Conservation (phyloP, 1,284 basidiomycete genomes). For the Leccinum solheimii region DNA sequence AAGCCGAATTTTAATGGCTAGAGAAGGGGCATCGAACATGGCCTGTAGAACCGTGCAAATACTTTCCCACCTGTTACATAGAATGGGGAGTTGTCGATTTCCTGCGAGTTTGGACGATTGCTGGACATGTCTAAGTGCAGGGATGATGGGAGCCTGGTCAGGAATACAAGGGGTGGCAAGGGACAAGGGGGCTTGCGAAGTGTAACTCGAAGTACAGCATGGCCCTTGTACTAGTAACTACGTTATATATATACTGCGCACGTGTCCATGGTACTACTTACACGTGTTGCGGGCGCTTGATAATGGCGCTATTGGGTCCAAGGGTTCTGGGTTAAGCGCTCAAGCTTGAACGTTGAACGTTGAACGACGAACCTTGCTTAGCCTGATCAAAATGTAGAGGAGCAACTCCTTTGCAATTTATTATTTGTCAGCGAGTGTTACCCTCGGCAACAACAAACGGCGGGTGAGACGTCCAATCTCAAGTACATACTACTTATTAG, state of each 20-base stretch:
- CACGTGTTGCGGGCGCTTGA: background rate
- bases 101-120: background rate
- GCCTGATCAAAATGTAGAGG: background rate
- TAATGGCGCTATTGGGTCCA: background rate
- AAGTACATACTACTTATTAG: background rate
- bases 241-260: background rate
- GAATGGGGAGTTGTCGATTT: background rate
- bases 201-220: no score
- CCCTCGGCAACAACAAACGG: no score
- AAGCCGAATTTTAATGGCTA: constrained; percentile 15
- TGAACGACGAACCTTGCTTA: no score
- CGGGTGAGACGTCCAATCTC: no score
- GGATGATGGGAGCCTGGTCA: background rate
- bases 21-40: background rate
- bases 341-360: no score
- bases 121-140: constrained; percentile 3
- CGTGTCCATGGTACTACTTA: background rate
- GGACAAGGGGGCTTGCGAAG: background rate
- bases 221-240: background rate
- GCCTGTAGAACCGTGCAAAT: background rate
- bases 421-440: no score
- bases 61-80: constrained; percentile 10
- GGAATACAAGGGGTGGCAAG: background rate
- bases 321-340: no score
- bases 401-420: no score